phyloP scores from a whole-genome alignment of 2,329 filamentous ascomycete species.

The Diaporthe sp. region DNA sequence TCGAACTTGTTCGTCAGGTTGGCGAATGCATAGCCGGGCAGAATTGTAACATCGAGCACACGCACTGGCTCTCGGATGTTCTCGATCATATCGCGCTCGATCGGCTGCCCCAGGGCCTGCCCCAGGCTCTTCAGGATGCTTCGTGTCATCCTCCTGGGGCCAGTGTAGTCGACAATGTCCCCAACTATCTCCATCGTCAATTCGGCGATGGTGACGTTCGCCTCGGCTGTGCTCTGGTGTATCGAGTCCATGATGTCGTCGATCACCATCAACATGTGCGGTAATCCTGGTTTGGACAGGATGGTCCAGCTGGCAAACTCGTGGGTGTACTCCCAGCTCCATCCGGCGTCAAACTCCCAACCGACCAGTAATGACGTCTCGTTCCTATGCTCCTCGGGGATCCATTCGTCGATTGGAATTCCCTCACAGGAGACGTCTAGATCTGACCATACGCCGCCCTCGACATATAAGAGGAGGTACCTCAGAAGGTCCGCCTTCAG shows the following conservation, averaged over 20 bases:
- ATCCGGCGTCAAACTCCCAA: slow-evolving; percentile 46
- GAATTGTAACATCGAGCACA: slow-evolving; percentile 7
- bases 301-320: slow-evolving; percentile 42
- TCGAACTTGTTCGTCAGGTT: neutral
- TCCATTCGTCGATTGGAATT: slow-evolving; percentile 51
- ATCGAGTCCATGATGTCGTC: slow-evolving; percentile 39
- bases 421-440: slow-evolving; percentile 53
- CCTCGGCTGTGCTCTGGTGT: neutral
- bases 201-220: slow-evolving; percentile 31
- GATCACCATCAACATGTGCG: slow-evolving; percentile 38
- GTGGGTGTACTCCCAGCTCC: slow-evolving; percentile 36
- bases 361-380: slow-evolving; percentile 43
- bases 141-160: slow-evolving; percentile 38
- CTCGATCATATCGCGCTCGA: slow-evolving; percentile 4
- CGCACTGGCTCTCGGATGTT: slow-evolving; percentile 1
- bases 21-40: slow-evolving; percentile 21
- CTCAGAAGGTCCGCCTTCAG: slow-evolving; percentile 76
- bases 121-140: slow-evolving; percentile 37
- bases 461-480: slow-evolving; percentile 78
- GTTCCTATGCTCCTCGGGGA: slow-evolving; percentile 43
- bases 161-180: slow-evolving; percentile 41
- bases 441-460: slow-evolving; percentile 80
- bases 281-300: slow-evolving; percentile 36
- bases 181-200: slow-evolving; percentile 37
- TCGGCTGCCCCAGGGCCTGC: neutral